A percentile compares a stretch with the other conserved stretches of the same genome.
Evolutionary conservation across 1,284 basidiomycete species (phyloP).

Genomic region (Melampsora americana): DNA sequence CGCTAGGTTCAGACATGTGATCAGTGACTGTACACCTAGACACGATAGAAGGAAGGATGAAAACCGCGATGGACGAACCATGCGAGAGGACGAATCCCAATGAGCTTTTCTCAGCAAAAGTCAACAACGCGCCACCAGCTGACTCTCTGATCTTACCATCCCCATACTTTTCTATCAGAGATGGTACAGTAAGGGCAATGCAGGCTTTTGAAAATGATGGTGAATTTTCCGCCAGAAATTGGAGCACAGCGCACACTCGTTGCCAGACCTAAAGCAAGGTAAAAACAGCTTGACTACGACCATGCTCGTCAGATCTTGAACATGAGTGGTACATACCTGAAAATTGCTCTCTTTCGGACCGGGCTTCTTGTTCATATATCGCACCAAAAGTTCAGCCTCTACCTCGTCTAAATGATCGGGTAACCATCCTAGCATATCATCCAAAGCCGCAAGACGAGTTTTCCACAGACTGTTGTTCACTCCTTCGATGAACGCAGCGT

Average conservation of each 20-base stretch:
- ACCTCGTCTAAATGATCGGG: constrained; percentile 66
- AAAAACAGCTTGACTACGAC: neutral
- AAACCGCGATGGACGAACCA: constrained; percentile 59
- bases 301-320: constrained; percentile 5
- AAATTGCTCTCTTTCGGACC: constrained; percentile 99
- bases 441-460: constrained; percentile 76
- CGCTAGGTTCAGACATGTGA: constrained; percentile 58
- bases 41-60: constrained; percentile 35
- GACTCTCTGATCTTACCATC: constrained; percentile 96
- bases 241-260: constrained; percentile 76
- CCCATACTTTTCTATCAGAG: constrained; percentile 89
- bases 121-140: constrained; percentile 78
- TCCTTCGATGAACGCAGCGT: constrained; percentile 67
- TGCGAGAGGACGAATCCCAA: constrained; percentile 90
- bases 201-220: constrained; percentile 82
- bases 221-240: constrained; percentile 70
- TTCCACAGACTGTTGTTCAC: constrained; percentile 91
- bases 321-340: constrained; percentile 62
- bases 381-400: constrained; percentile 83
- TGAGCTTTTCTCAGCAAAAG: constrained; percentile 87
- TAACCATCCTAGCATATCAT: constrained; percentile 81
- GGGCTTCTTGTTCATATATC: constrained; percentile 82
- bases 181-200: constrained; percentile 75
- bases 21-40: neutral
- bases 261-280: constrained; percentile 68